These are phyloP conservation scores for Sistotremastrum suecicum DNA, from an alignment of 768 basidiomycete genomes.

Conservation along the genomic window DNA sequence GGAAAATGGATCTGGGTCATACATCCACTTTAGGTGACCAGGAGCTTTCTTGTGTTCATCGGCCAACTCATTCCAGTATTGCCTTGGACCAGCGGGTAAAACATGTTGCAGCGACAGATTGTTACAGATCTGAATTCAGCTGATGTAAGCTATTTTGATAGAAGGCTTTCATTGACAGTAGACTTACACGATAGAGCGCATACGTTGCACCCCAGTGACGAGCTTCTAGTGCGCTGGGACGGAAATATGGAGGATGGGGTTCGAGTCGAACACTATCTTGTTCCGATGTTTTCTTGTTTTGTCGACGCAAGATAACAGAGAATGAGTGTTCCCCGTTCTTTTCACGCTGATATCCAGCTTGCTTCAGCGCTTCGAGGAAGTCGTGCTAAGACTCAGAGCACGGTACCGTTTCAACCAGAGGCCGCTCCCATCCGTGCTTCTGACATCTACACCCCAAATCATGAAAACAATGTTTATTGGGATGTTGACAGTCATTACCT, in stretches of 20 bases:
- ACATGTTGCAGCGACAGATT: constrained; percentile 56
- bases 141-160: constrained; percentile 16
- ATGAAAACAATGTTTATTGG: too few species aligned
- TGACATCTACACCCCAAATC: constrained; percentile 43
- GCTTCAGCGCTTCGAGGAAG: constrained; percentile 6
- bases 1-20: constrained; percentile 72
- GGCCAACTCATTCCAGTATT: constrained; percentile 75
- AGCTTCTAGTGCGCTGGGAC: constrained; percentile 63
- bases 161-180: constrained; percentile 1
- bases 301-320: constrained; percentile 45
- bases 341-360: constrained; percentile 24
- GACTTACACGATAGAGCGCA: constrained; percentile 72
- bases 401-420: constrained; percentile 59
- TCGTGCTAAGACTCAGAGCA: not conserved
- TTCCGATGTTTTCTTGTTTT: constrained; percentile 59
- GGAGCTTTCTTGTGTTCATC: constrained; percentile 53
- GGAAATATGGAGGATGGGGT: constrained; percentile 56
- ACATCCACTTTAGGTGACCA: constrained; percentile 74
- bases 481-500: constrained; percentile 25
- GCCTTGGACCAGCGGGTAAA: constrained; percentile 71
- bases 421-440: constrained; percentile 81
- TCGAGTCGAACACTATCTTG: constrained; percentile 57
- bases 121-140: constrained; percentile 51
- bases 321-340: constrained; percentile 45
- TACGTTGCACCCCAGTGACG: constrained; percentile 87